Conservation (phyloP, 2,329 filamentous ascomycete genomes). For the Colletotrichum lupini region DNA sequence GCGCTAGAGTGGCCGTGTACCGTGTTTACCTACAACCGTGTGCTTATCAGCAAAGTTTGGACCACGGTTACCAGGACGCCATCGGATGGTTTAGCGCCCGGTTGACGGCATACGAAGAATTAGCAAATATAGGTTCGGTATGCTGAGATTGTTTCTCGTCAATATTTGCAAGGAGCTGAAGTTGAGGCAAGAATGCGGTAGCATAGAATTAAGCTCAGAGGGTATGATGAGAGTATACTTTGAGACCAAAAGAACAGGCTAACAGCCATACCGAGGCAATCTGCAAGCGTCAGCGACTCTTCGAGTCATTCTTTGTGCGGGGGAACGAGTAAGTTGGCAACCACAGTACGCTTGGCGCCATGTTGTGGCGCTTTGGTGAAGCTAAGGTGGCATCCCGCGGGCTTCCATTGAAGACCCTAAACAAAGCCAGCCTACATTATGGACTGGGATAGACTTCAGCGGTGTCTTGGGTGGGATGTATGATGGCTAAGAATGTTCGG, state of each 20-base stretch:
- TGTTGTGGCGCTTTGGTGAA: conserved; percentile 14
- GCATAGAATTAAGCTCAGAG: not conserved
- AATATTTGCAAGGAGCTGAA: not conserved
- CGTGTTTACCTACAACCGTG: not conserved
- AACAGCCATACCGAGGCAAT: not conserved
- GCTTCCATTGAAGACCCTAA: not conserved
- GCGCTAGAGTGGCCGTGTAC: conserved; percentile 7
- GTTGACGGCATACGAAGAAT: not conserved
- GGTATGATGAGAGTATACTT: not conserved
- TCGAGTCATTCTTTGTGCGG: not conserved
- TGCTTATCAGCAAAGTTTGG: not conserved
- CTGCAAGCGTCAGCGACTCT: not conserved
- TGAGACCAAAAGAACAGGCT: not conserved
- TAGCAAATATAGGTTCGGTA: not conserved
- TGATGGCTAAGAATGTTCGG: not conserved
- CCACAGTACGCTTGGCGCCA: not conserved
- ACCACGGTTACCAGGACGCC: not conserved
- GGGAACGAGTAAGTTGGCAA: not conserved
- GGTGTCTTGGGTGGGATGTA: too few species aligned
- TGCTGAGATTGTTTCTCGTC: not conserved
- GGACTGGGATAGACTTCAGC: not conserved
- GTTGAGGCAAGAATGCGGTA: not conserved
- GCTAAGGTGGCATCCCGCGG: not conserved
- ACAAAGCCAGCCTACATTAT: not conserved
- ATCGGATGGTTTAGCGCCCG: not conserved